Base-by-base conservation (phyloP, 2,329 filamentous ascomycete genomes). In the Ophiocordyceps camponoti-floridani region DNA sequence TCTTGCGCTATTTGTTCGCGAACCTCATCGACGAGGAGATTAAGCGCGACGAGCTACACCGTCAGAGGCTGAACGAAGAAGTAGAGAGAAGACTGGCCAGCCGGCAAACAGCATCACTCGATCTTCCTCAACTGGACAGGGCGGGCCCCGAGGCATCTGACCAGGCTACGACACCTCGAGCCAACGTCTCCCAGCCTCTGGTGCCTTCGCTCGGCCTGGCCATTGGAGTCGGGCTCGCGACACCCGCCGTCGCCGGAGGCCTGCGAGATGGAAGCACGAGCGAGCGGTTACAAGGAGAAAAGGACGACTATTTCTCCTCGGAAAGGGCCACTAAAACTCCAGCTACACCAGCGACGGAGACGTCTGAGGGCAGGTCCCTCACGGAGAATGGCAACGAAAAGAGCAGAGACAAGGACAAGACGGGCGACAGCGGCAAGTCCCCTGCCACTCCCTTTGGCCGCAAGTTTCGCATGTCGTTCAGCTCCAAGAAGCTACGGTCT, bases 1-100 rank as follows among this genome's bases (percentile, higher is more conserved):
- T 96, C 41, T 66, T 98, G 47, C 77, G 91, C 31, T 94, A 95
- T 60, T 71, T 98, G 0, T 98, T 98, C 63, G 79, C 82, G 10
- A 82, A 83, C 45, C 69, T 96, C 40, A 82, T 98, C 45, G 84
- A 94, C 48, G 88, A 95, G 59, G 85, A 96, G 59, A 83, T 94
- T 52, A 79, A 74, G 50, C 77, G 85, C 44, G 91, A 98, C 55
- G 78, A 84, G 54, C 66, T 64, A 0, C 78, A 83, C 57, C 76
- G 89, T n/a, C 68, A 76, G 41, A 72, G 74, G 41, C 64, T 94
- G 8, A 74, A 86, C 44, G 72, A 77, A 31, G 69, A 64, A 14
- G 67, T 74, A 4, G 75, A 79, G 48, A 77, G 78, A 53, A 69
- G 72, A 28, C 67, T 71, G 44, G 67, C 66, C 31, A 60, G 70